Percentiles rank a stretch among this genome's conserved stretches.
These are phyloP conservation scores for Epicoccum sorghinum DNA, from an alignment of 2,329 filamentous ascomycete species.

Conservation along the genomic window DNA sequence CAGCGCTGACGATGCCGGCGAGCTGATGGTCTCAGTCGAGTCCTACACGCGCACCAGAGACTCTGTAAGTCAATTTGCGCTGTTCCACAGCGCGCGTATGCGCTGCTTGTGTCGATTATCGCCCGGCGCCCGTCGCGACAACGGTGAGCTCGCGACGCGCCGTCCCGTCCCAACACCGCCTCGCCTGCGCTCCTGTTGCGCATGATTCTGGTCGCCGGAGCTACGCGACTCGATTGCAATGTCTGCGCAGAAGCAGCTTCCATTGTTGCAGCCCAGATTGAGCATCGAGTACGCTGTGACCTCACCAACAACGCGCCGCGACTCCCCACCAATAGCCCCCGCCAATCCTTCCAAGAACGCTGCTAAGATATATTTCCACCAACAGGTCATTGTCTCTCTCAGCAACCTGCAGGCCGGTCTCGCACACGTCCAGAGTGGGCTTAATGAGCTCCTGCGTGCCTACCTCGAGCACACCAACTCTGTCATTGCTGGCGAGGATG, in stretches of 20 bases:
- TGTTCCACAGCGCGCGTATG: constrained; percentile 11
- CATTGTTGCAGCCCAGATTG: constrained; percentile 13
- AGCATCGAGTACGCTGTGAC: neutral
- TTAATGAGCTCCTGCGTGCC: constrained; percentile 79
- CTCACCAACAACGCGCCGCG: constrained; percentile 3
- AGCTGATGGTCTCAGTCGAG: constrained; percentile 65
- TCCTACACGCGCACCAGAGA: constrained; percentile 83
- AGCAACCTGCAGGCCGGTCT: constrained; percentile 72
- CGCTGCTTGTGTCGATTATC: constrained; percentile 8
- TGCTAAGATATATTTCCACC: constrained; percentile 14
- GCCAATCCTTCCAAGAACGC: neutral
- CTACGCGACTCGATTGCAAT: constrained; percentile 31
- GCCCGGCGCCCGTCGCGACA: neutral
- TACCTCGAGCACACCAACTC: constrained; percentile 90
- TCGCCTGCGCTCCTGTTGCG: neutral
- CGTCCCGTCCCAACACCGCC: constrained; percentile 6
- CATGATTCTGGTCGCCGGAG: constrained; percentile 26
- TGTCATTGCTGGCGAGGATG: constrained; percentile 61
- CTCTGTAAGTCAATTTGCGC: constrained; percentile 65
- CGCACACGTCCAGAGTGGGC: constrained; percentile 56
- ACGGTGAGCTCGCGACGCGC: constrained; percentile 9
- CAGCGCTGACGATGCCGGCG: constrained; percentile 41
- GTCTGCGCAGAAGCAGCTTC: constrained; percentile 4
- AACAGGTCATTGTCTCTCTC: constrained; percentile 76
- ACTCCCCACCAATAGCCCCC: constrained; percentile 2